Evolutionary conservation across 2,329 filamentous ascomycete species (phyloP), one percentile per base, ranked within the genome.

Genomic region (Colletotrichum sp.): DNA sequence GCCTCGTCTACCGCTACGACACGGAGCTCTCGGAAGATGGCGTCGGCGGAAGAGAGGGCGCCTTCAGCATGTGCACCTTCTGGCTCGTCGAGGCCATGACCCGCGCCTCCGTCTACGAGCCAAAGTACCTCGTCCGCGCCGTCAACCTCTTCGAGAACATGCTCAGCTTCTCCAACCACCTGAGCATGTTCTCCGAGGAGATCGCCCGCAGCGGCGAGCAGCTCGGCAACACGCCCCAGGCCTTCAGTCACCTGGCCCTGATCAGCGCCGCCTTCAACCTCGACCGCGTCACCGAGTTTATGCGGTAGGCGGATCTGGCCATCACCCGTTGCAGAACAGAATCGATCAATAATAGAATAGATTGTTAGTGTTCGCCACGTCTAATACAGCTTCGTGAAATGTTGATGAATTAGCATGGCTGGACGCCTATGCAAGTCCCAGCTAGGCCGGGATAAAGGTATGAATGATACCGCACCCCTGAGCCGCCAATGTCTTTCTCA

Each of bases 1-100:
- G 93, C 1, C 87, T 95, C 31, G 93, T 95, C 5, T 95, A 93
- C 79, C 89, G 94, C 58, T 95, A 95, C 81, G 90, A 95, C 77
- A 93, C 92, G 1, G 85, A 91, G 8, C 84, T 91, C 31, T 90
- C 92, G 4, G 90, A 94, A 69, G 93, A 95, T 78, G 93, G 93
- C 34, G 92, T 95, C 11, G 93, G 93, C 47, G 93, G 93, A 21
- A 87, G 89, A 66, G 93, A 95, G 82, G 94, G 94, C 27, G 93
- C 93, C 24, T 95, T 95, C 80, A 92, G 89, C 79, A 95, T 95
- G 93, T 95, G 93, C 79, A 95, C 93, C 1, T 95, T 95, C 81
- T 95, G 94, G 94, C 89, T 95, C 1, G 93, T 95, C 15, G 94
- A 95, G 82, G 93, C 93, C 29, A 88, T 95, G 83, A 94, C 93